A percentile compares a stretch with the other conserved stretches of the same genome.
These are phyloP conservation scores for Paraphaeosphaeria minitans DNA, from an alignment of 2,329 filamentous ascomycete genomes.

Conservation along the genomic window DNA sequence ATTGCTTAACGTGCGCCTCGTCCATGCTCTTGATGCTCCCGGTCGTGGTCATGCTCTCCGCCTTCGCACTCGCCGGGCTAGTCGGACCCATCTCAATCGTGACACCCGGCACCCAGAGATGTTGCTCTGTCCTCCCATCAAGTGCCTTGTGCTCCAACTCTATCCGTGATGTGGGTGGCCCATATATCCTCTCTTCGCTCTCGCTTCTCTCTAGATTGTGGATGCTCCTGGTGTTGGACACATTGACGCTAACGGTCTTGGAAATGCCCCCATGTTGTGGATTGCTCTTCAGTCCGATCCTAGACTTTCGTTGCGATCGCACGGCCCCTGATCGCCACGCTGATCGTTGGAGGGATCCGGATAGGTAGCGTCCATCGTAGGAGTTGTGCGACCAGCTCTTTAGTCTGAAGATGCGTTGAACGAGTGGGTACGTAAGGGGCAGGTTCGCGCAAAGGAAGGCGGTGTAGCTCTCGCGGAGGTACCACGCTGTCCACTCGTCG, in stretches of 20 bases:
- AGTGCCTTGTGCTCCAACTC: slow-evolving; percentile 1
- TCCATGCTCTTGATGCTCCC: slow-evolving; percentile 8
- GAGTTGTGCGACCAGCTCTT: slow-evolving; percentile 39
- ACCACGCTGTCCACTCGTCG: slow-evolving; percentile 64
- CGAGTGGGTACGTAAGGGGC: slow-evolving; percentile 63
- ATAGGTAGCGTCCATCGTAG: slow-evolving; percentile 16
- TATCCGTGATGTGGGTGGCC: slow-evolving; percentile 8
- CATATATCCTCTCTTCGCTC: slow-evolving; percentile 16
- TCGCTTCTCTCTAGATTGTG: slow-evolving; percentile 6
- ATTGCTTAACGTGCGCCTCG: not conserved
- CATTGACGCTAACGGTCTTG: slow-evolving; percentile 14
- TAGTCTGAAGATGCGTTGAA: slow-evolving; percentile 54
- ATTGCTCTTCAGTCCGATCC: slow-evolving; percentile 1
- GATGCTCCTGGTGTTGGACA: slow-evolving; percentile 3
- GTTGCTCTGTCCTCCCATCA: not conserved
- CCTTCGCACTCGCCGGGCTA: slow-evolving; percentile 5
- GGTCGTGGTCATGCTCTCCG: slow-evolving; percentile 4
- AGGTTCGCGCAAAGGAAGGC: slow-evolving; percentile 66
- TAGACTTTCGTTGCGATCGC: slow-evolving; percentile 9
- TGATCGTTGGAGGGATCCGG: not conserved
- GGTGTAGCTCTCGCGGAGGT: slow-evolving; percentile 62
- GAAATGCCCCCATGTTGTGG: slow-evolving; percentile 8
- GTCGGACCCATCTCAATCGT: slow-evolving; percentile 1
- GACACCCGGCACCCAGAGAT: slow-evolving; percentile 1
- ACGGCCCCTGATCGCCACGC: slow-evolving; percentile 5